Evolutionary conservation across 306 rosid genomes (phyloP).

Genomic region (Rosa multiflora): DNA sequence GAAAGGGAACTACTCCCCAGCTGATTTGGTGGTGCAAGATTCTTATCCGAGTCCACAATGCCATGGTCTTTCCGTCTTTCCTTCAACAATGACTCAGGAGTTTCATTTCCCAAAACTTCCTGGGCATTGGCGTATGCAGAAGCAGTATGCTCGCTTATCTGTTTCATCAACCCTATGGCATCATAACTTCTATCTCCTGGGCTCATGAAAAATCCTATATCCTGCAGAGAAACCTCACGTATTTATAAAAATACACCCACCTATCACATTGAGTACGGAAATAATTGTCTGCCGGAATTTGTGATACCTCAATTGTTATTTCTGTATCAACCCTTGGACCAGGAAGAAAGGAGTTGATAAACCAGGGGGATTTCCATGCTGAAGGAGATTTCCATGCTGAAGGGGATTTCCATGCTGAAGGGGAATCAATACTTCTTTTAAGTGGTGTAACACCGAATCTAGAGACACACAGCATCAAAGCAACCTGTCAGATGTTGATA

Average conservation of each 20-base stretch:
- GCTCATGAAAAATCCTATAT: slow-evolving; percentile 77
- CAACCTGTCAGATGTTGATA: slow-evolving; percentile 19
- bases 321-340: slow-evolving; percentile 81
- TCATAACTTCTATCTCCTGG: slow-evolving; percentile 84
- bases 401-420: slow-evolving; percentile 97
- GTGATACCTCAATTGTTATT: slow-evolving; percentile 80
- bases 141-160: slow-evolving; percentile 82
- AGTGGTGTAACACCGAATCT: slow-evolving; percentile 85
- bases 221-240: slow-evolving; percentile 47
- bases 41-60: slow-evolving; percentile 38
- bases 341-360: slow-evolving; percentile 64
- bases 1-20: slow-evolving; percentile 40
- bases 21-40: slow-evolving; percentile 24
- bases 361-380: slow-evolving; percentile 97
- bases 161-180: slow-evolving; percentile 88
- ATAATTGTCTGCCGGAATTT: slow-evolving; percentile 13
- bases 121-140: slow-evolving; percentile 83
- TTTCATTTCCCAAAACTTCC: slow-evolving; percentile 68
- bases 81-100: slow-evolving; percentile 52
- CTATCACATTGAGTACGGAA: neutral
- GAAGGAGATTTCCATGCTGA: slow-evolving; percentile 98
- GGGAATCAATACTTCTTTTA: slow-evolving; percentile 90
- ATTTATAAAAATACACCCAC: slow-evolving; percentile 1
- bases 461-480: slow-evolving; percentile 33
- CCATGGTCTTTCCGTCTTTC: slow-evolving; percentile 27